Conservation (phyloP, 306 rosid genomes). For the Castanospermum australe region DNA sequence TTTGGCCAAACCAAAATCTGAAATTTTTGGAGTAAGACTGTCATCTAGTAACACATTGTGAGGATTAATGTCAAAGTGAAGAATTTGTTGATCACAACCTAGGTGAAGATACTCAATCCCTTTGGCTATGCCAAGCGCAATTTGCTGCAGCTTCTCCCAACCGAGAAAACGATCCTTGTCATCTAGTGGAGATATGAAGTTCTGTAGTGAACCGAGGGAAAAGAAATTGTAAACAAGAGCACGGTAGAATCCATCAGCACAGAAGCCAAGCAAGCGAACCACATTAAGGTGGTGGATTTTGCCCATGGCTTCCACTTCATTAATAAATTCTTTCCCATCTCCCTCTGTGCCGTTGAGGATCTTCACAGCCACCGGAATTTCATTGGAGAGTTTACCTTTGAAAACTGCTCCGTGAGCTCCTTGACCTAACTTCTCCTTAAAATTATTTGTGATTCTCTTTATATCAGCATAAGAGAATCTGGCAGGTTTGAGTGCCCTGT, state of each 20-base stretch:
- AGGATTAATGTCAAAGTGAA: conserved; percentile 17
- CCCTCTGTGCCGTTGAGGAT: background rate
- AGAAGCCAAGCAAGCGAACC: conserved; percentile 8
- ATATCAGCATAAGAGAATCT: conserved; percentile 7
- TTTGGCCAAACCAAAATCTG: background rate
- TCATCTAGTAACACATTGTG: background rate
- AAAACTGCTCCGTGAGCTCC: conserved; percentile 2
- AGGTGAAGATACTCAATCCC: conserved; percentile 21
- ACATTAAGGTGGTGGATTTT: conserved; percentile 13
- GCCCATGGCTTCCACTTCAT: conserved; percentile 6
- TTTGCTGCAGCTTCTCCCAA: background rate
- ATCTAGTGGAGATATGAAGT: background rate
- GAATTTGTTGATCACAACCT: conserved; percentile 2
- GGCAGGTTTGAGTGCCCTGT: conserved; percentile 1
- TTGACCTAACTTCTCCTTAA: conserved; percentile 2
- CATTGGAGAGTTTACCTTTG: background rate
- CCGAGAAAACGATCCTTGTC: background rate
- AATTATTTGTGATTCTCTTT: background rate
- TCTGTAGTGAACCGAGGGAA: background rate
- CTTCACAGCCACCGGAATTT: conserved; percentile 5
- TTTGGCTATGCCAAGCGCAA: background rate
- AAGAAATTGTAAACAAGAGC: conserved; percentile 5
- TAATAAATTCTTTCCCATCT: conserved; percentile 5
- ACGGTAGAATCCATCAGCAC: conserved; percentile 11
- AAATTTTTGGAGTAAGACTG: background rate